Base-by-base conservation (phyloP, 106 monocot genomes). In the Vanilla planifolia region DNA sequence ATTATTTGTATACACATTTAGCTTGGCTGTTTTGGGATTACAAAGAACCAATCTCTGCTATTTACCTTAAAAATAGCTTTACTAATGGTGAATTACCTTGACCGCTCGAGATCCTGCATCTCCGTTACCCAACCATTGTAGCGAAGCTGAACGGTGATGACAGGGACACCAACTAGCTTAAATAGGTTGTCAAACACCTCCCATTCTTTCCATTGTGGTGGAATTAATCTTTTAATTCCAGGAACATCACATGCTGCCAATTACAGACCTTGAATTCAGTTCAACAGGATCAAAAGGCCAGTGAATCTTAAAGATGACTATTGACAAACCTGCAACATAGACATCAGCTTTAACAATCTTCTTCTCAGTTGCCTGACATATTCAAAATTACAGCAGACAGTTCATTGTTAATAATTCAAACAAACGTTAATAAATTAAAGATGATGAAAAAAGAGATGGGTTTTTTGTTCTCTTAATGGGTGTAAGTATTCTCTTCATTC, bases 91-190 rank as follows among this genome's bases (percentile, higher is more conserved):
- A 39, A 37, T 58, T 72, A 91, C 95, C 95, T 96, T 48, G 95
- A 86, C 61, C 45, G 68, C 55, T 90, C 85, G 21, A 86, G 21
- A 63, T 96, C 86, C 71, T 75, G 73, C 44, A 96, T 65, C 62
- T 96, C 95, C 23, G 95, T 90, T 19, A 96, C 95, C 95, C 90
- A 96, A 13, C 95, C 95, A 84, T 84, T 79, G 53, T 96, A 96
- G 33, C 95, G 66, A 50, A 96, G 90, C 62, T 96, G 95, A 69
- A 96, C 95, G 33, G 95, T 96, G 25, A 96, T 78, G 70, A 96
- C 95, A 29, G 95, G 95, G 40, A 96, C 95, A 45, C 95, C 95
- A 66, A 84, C 87, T 66, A 96, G 65, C 67, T 87, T 79, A 65
- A 89, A 96, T 20, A 90, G 66, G 29, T 96, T 91, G 45, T 96